Percentiles rank a stretch among this genome's conserved stretches.
phyloP scores from a whole-genome alignment of 805 yeast species.

The Kodamaea restingae region DNA sequence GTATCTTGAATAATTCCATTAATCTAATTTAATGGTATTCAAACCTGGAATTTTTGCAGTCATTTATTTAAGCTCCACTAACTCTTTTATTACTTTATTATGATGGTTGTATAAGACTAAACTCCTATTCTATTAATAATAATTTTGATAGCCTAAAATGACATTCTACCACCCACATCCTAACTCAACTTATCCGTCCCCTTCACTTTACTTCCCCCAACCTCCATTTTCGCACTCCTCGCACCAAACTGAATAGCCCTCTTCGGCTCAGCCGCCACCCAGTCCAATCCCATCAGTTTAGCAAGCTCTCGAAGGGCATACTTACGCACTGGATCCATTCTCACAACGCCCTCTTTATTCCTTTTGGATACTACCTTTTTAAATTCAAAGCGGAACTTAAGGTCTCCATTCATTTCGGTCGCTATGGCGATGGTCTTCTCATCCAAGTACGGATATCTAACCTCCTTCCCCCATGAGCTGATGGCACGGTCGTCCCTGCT shows the following conservation, averaged over 20 bases:
- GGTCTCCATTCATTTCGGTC: slow-evolving; percentile 47
- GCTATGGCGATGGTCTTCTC: slow-evolving; percentile 51
- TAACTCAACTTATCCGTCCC: slow-evolving; percentile 57
- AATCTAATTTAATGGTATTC: too few species aligned
- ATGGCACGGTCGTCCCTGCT: slow-evolving; percentile 92
- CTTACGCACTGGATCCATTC: slow-evolving; percentile 39
- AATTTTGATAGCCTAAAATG: background rate
- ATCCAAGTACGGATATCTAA: slow-evolving; percentile 83
- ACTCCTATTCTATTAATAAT: too few species aligned
- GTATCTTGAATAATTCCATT: too few species aligned
- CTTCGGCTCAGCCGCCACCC: slow-evolving; percentile 72
- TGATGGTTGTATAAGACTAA: too few species aligned
- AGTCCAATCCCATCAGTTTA: slow-evolving; percentile 38
- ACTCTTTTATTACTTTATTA: too few species aligned
- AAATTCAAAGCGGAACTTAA: slow-evolving; percentile 36
- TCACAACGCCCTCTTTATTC: slow-evolving; percentile 23
- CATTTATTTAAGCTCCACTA: too few species aligned
- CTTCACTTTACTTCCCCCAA: slow-evolving; percentile 67
- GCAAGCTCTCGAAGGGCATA: slow-evolving; percentile 64
- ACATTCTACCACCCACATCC: background rate
- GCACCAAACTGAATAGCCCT: slow-evolving; percentile 98
- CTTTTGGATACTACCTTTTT: slow-evolving; percentile 17
- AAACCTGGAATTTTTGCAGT: too few species aligned
- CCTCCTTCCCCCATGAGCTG: slow-evolving; percentile 82
- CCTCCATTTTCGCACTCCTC: slow-evolving; percentile 87